Percentiles rank a stretch among this genome's conserved stretches.
Conservation (phyloP, 257 asterid species). For the Ajuga chamaepitys region DNA sequence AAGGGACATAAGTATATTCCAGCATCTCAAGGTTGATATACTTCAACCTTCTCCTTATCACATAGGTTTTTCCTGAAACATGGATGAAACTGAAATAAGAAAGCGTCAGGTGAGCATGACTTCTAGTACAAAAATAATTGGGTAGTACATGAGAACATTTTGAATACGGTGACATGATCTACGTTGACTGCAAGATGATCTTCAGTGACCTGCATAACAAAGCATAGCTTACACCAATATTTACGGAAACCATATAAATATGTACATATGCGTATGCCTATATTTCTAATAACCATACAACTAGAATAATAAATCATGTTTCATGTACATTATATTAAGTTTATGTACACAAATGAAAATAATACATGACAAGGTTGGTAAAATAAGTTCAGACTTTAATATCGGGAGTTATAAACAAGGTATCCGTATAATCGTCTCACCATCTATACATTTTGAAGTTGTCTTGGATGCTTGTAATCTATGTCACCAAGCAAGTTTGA, state of each 20-base stretch:
- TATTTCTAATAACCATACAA: not conserved
- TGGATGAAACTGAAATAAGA: not conserved
- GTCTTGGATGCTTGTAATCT: slow-evolving; percentile 80
- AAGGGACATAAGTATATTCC: no score
- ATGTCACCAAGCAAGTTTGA: slow-evolving; percentile 26
- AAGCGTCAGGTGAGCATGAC: not conserved
- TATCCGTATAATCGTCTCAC: slow-evolving; percentile 32
- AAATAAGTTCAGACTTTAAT: not conserved
- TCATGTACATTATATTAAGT: not conserved
- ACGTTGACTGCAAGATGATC: slow-evolving; percentile 77
- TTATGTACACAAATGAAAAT: not conserved
- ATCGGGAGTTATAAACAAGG: not conserved
- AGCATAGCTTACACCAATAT: slow-evolving; percentile 10
- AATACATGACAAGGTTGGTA: not conserved
- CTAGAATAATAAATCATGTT: not conserved
- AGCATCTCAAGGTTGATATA: no score
- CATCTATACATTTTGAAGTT: slow-evolving; percentile 81
- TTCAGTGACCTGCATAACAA: slow-evolving; percentile 71
- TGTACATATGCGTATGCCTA: not conserved
- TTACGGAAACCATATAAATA: not conserved
- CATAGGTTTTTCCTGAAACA: no score
- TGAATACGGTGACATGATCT: slow-evolving; percentile 75
- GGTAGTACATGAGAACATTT: not conserved
- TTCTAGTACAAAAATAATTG: not conserved
- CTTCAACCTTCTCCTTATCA: no score